phyloP scores from a whole-genome alignment of 2,329 filamentous ascomycete species.

The Sclerotinia subarctica region DNA sequence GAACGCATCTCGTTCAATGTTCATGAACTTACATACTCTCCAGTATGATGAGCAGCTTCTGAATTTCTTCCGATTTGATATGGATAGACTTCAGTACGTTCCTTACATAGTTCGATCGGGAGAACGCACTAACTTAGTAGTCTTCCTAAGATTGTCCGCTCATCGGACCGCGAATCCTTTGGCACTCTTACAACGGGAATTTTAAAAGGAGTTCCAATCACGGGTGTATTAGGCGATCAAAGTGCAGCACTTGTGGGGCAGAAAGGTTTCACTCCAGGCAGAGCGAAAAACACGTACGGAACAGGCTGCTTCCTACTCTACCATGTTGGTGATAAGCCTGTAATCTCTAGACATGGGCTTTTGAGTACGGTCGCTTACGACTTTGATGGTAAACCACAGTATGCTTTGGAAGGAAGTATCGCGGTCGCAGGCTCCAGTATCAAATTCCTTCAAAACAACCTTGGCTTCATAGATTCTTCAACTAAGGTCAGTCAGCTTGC shows the following conservation, averaged over 20 bases:
- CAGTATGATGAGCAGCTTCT: constrained; percentile 76
- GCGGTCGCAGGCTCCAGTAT: constrained; percentile 74
- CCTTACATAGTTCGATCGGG: background rate
- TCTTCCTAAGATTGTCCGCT: constrained; percentile 78
- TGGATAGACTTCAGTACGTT: constrained; percentile 42
- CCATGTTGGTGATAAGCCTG: constrained; percentile 75
- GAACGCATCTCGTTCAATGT: constrained; percentile 90
- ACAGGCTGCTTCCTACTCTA: constrained; percentile 83
- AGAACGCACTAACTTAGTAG: background rate
- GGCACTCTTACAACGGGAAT: constrained; percentile 59
- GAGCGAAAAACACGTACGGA: constrained; percentile 82
- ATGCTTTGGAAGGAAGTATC: constrained; percentile 74
- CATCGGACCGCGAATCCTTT: constrained; percentile 66
- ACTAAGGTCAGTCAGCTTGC: constrained; percentile 64
- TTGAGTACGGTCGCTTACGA: constrained; percentile 76
- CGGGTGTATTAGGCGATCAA: constrained; percentile 77
- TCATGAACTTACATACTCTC: constrained; percentile 81
- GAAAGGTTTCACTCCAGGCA: constrained; percentile 70
- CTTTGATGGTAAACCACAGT: constrained; percentile 67
- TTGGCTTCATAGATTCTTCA: constrained; percentile 59
- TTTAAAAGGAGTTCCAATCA: constrained; percentile 66
- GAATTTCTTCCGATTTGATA: constrained; percentile 71
- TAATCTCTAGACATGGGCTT: constrained; percentile 74
- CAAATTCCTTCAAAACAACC: constrained; percentile 66
- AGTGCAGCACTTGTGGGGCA: constrained; percentile 78